These are phyloP conservation scores for Arctium lappa DNA, from an alignment of 129 eudicot genomes.

Conservation along the genomic window DNA sequence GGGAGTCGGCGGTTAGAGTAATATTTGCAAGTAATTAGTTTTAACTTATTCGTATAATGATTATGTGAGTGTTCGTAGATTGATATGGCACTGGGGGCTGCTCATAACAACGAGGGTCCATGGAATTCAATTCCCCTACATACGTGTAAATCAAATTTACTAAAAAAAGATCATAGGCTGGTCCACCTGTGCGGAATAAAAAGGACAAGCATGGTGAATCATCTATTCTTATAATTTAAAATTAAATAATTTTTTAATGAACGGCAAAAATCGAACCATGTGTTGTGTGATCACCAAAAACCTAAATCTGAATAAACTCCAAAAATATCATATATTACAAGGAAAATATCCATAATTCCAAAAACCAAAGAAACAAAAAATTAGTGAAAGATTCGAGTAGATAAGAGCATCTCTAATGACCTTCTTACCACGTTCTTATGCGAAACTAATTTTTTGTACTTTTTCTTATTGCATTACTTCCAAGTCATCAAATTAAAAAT, in stretches of 20 bases:
- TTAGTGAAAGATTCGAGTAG: too few species aligned
- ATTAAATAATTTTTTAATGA: neutral
- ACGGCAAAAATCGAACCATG: slow-evolving; percentile 16
- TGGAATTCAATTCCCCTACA: neutral
- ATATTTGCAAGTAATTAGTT: neutral
- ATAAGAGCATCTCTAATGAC: too few species aligned
- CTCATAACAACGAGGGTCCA: neutral
- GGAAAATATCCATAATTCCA: neutral
- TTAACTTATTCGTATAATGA: neutral
- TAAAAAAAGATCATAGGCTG: neutral
- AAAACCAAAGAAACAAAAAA: too few species aligned
- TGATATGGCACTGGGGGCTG: neutral
- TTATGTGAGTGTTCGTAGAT: neutral
- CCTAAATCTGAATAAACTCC: neutral
- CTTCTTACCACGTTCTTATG: too few species aligned
- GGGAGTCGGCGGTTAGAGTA: neutral
- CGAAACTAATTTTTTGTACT: too few species aligned
- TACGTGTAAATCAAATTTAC: slow-evolving; percentile 16
- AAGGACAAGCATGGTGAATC: slow-evolving; percentile 22
- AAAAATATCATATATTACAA: neutral
- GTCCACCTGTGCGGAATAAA: slow-evolving; percentile 7
- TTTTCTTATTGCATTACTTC: too few species aligned
- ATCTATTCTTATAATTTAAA: neutral
- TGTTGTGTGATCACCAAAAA: neutral
- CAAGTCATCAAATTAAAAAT: too few species aligned